Base-by-base conservation (phyloP, 805 yeast species). In the Saccharomycopsis schoenii region DNA sequence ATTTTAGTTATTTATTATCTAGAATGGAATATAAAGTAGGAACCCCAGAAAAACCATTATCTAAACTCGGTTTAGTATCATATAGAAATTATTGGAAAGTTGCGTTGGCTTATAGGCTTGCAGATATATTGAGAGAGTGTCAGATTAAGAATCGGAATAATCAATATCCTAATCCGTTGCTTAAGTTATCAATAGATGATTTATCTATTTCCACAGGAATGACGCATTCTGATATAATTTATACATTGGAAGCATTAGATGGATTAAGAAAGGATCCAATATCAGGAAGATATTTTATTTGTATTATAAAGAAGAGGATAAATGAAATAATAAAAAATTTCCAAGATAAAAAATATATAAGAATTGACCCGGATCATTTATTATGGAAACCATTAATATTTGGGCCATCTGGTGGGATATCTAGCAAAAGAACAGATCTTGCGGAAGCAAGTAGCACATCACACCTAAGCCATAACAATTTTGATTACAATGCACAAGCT, bases 41-140 rank as follows among this genome's bases (percentile, higher is more conserved):
- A 0, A 88, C 97, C 0, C 99, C 99, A 0, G 99, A 94, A 68
- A 93, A 92, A 69, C 99, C 99, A 0, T 76, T 93, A 61, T 86
- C 94, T 66, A 92, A 88, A 65, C 74, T 93, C 60, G 99, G 99
- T 0, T 74, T 91, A 58, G 72, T 88, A 37, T 88, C 97, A 63
- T 94, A 93, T 71, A 76, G 96, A 64, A 88, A 84, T 67, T 93
- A 88, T 71, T 94, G 98, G 98, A 85, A 81, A 66, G 73, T 83
- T 1, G 77, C 85, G 3, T 74, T 90, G 8, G 80, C 94, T 10
- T 77, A 73, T 51, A 77, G 75, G 54, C 72, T 87, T 21, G 64
- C 64, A 43, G 66, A 67, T 19, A 57, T 65, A 57, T 43, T 58
- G 17, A 29, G 14, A 4, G 61, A 64, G 8, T 40, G 52, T 25